These are phyloP conservation scores for Citrus reticulata DNA, from an alignment of 345 rosid genomes.

Conservation along the genomic window DNA sequence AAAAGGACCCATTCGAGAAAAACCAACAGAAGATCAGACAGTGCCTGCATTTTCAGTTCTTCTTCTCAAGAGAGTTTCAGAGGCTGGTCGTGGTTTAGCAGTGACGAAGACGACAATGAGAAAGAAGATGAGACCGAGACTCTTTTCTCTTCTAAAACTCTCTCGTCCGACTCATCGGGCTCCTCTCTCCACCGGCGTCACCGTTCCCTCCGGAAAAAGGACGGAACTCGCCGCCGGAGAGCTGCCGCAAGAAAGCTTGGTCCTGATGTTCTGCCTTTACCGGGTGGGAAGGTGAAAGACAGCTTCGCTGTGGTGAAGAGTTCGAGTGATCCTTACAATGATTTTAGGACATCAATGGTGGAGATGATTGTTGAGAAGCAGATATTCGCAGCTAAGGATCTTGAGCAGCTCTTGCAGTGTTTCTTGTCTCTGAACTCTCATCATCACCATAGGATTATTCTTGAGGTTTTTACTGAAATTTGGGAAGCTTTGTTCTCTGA, in stretches of 20 bases:
- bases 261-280: conserved; percentile 19
- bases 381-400: conserved; percentile 51
- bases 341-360: conserved; percentile 73
- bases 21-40: conserved; percentile 8
- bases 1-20: conserved; percentile 4
- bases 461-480: conserved; percentile 67
- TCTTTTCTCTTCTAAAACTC: conserved; percentile 65
- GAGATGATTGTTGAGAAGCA: conserved; percentile 85
- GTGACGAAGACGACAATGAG: conserved; percentile 41
- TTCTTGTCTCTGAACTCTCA: conserved; percentile 63
- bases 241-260: background rate
- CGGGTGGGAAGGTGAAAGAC: conserved; percentile 44
- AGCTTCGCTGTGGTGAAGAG: conserved; percentile 88
- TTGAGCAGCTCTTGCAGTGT: conserved; percentile 70
- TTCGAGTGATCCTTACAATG: conserved; percentile 63
- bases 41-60: conserved; percentile 35
- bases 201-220: conserved; percentile 6
- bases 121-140: conserved; percentile 50
- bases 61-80: conserved; percentile 45
- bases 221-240: conserved; percentile 13
- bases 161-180: conserved; percentile 65
- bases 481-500: conserved; percentile 57
- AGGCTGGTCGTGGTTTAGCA: conserved; percentile 59
- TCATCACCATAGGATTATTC: conserved; percentile 59
- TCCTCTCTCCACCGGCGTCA: conserved; percentile 12